Evolutionary conservation across 2,329 filamentous ascomycete species (phyloP).

Genomic region (Phaeophleospora eucalypticola): DNA sequence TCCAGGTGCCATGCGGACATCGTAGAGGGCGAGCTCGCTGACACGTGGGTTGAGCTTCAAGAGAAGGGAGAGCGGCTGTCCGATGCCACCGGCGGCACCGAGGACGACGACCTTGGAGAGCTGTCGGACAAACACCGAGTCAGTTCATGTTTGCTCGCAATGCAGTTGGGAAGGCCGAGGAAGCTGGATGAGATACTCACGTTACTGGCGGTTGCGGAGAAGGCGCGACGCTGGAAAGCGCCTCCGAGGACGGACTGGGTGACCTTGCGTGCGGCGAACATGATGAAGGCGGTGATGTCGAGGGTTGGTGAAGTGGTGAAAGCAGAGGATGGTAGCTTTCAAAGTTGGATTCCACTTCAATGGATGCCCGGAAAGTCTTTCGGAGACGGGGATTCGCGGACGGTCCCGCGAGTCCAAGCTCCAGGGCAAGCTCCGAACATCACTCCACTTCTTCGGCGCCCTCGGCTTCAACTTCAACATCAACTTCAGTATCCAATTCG

Average conservation of each 20-base stretch:
- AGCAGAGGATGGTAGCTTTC: background rate
- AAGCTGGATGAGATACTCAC: constrained; percentile 36
- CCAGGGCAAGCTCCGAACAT: too few species aligned
- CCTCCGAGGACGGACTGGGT: constrained; percentile 42
- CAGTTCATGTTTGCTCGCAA: too few species aligned
- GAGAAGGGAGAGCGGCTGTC: constrained; percentile 93
- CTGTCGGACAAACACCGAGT: constrained; percentile 47
- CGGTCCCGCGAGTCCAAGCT: too few species aligned
- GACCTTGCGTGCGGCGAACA: constrained; percentile 64
- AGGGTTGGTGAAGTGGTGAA: background rate
- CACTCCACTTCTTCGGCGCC: too few species aligned
- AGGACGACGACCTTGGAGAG: constrained; percentile 96
- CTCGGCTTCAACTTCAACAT: too few species aligned
- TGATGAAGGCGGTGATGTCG: too few species aligned
- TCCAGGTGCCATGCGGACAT: constrained; percentile 92
- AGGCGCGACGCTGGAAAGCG: constrained; percentile 47
- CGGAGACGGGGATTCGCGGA: too few species aligned
- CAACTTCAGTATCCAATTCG: too few species aligned
- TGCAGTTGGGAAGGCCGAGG: too few species aligned
- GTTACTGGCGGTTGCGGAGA: constrained; percentile 51
- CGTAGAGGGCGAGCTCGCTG: constrained; percentile 91
- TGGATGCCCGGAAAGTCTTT: too few species aligned
- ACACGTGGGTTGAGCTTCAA: constrained; percentile 98
- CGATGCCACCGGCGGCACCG: constrained; percentile 95
- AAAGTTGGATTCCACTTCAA: too few species aligned